A percentile compares a stretch with the other conserved stretches of the same genome.
Conservation (phyloP, 2,329 filamentous ascomycete species). For the Cytospora piceae region DNA sequence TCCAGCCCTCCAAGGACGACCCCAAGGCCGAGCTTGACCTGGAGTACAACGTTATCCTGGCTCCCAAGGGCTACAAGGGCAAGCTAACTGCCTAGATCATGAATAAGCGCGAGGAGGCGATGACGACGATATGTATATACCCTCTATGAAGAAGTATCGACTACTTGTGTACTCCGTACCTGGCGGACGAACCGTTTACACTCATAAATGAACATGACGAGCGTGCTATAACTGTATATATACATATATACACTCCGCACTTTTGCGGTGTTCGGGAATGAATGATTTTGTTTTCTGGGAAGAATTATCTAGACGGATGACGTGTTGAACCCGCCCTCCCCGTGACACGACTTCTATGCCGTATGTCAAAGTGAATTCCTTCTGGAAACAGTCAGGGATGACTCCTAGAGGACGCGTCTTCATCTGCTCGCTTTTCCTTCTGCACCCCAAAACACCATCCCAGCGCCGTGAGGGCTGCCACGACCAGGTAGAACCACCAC, state of each 20-base stretch:
- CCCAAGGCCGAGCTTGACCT: constrained; percentile 39
- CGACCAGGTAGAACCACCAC: constrained; percentile 39
- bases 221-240: neutral
- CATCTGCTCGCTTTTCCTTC: neutral
- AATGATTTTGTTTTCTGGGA: neutral
- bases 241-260: neutral
- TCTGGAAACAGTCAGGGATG: neutral
- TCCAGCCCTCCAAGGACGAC: constrained; percentile 45
- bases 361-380: neutral
- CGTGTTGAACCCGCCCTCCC: neutral
- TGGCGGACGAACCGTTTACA: neutral
- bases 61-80: constrained; percentile 35
- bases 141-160: neutral
- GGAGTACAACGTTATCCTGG: constrained; percentile 38
- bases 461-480: constrained; percentile 34
- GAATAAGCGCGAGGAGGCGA: neutral
- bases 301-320: neutral
- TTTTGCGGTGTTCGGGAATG: neutral
- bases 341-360: neutral
- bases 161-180: neutral
- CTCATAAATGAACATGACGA: neutral
- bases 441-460: constrained; percentile 31
- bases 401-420: neutral
- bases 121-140: neutral
- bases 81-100: neutral